Base-by-base conservation (phyloP, 345 rosid genomes). In the Cardiospermum halicacabum region DNA sequence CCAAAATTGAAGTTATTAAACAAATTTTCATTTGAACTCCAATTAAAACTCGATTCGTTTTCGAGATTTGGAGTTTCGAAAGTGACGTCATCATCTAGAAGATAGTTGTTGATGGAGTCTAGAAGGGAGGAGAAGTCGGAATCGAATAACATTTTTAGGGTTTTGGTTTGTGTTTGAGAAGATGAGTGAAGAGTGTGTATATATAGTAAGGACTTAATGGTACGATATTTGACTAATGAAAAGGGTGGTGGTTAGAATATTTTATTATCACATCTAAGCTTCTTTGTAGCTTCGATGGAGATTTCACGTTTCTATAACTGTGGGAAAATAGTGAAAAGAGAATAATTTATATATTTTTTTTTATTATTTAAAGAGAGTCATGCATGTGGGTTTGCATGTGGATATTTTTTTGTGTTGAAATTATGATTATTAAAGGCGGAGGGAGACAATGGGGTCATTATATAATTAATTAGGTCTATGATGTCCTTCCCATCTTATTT, bases 21-120 rank as follows among this genome's bases (percentile, higher is more conserved):
- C n/a, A n/a, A n/a, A n/a, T n/a, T n/a, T n/a, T n/a, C n/a, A 58
- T 40, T 67, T 0, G 34, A 42, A 57, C 15, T 66, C 11, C 6
- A 7, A 45, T 18, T 4, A 10, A 32, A 30, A 9, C 18, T 5
- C 11, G 65, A 45, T 19, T 57, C 64, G 16, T 16, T 36, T 1
- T 11, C 60, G 1, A 60, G 11, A 18, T 5, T 16, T 1, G 57
- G 56, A 50, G 30, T n/a, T 21, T 65, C 71, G 27, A 40, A 65
- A 24, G 27, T 21, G 7, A 43, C 21, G 2, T 70, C 66, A 11
- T 69, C 73, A 3, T 62, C 63, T 0, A 79, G 68, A 36, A 75
- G 77, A 62, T 64, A 58, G 11, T 45, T 54, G 53, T 75, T 45
- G 26, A 76, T 62, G 2, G 76, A 70, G 3, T 76, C 76, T 25